Percentiles rank a stretch among this genome's conserved stretches.
Evolutionary conservation across 306 rosid species (phyloP).

Genomic region (Trifolium repens): DNA sequence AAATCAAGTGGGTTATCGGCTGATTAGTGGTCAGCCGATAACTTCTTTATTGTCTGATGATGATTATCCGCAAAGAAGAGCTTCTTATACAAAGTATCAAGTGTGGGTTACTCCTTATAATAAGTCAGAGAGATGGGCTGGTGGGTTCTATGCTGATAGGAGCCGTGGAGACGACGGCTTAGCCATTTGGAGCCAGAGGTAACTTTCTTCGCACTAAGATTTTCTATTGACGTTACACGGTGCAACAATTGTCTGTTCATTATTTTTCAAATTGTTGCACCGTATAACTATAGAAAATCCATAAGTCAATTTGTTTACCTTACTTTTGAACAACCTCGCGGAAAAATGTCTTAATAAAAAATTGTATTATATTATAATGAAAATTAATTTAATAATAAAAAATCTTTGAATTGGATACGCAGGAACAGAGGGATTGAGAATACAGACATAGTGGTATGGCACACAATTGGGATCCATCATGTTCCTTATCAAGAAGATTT

Average conservation of each 20-base stretch:
- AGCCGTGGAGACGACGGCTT: conserved; percentile 88
- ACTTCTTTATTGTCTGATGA: conserved; percentile 62
- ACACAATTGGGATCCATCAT: conserved; percentile 87
- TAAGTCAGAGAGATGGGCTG: conserved; percentile 83
- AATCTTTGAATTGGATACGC: conserved; percentile 5
- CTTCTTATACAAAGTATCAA: conserved; percentile 72
- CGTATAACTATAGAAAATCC: too few species aligned
- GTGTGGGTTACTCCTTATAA: conserved; percentile 85
- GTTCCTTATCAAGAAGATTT: conserved; percentile 85
- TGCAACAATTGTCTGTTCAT: too few species aligned
- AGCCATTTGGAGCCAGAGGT: conserved; percentile 84
- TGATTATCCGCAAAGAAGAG: conserved; percentile 77
- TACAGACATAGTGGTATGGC: conserved; percentile 83
- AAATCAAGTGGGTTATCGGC: conserved; percentile 78
- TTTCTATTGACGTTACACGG: too few species aligned
- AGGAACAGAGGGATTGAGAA: conserved; percentile 82
- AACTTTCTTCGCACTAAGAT: neutral
- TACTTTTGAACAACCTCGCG: too few species aligned
- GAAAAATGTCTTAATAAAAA: too few species aligned
- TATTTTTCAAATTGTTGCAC: too few species aligned
- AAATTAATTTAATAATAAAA: neutral
- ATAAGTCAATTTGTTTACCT: too few species aligned
- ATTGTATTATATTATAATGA: too few species aligned
- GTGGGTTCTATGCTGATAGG: conserved; percentile 77
- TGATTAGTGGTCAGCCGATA: conserved; percentile 61